These are phyloP conservation scores for Lactifluus volemus DNA, from an alignment of 768 basidiomycete genomes.

Conservation along the genomic window DNA sequence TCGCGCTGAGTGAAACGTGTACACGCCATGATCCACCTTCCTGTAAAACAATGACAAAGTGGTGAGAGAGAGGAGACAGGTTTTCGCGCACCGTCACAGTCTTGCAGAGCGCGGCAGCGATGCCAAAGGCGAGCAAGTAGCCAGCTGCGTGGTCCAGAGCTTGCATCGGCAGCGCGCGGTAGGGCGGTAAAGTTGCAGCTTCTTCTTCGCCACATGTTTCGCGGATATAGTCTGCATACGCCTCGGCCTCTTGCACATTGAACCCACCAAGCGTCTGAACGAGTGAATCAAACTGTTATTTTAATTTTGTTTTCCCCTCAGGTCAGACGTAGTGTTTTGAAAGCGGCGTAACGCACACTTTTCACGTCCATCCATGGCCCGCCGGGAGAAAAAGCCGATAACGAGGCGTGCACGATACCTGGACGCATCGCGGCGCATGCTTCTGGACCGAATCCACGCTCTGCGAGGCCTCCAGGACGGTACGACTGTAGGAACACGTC, in stretches of 20 bases:
- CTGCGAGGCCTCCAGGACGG: slow-evolving; percentile 41
- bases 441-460: slow-evolving; percentile 39
- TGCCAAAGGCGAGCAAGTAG: slow-evolving; percentile 50
- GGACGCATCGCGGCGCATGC: slow-evolving; percentile 33
- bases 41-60: slow-evolving; percentile 24
- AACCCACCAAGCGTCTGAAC: slow-evolving; percentile 56
- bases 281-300: slow-evolving; percentile 50
- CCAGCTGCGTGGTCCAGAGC: slow-evolving; percentile 53
- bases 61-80: background rate
- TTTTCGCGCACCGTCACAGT: slow-evolving; percentile 35
- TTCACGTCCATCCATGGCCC: slow-evolving; percentile 47
- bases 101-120: slow-evolving; percentile 45
- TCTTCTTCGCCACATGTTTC: slow-evolving; percentile 10
- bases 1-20: slow-evolving; percentile 47
- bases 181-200: slow-evolving; percentile 20
- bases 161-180: slow-evolving; percentile 44
- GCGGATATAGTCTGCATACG: slow-evolving; percentile 29
- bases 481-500: slow-evolving; percentile 59
- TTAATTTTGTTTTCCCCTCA: background rate
- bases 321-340: background rate
- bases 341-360: slow-evolving; percentile 32
- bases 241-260: slow-evolving; percentile 47
- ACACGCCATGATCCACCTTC: slow-evolving; percentile 57
- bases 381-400: slow-evolving; percentile 49
- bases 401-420: slow-evolving; percentile 45